Evolutionary conservation across 2,329 filamentous ascomycete species (phyloP).

Genomic region (Epichloe amarillans): DNA sequence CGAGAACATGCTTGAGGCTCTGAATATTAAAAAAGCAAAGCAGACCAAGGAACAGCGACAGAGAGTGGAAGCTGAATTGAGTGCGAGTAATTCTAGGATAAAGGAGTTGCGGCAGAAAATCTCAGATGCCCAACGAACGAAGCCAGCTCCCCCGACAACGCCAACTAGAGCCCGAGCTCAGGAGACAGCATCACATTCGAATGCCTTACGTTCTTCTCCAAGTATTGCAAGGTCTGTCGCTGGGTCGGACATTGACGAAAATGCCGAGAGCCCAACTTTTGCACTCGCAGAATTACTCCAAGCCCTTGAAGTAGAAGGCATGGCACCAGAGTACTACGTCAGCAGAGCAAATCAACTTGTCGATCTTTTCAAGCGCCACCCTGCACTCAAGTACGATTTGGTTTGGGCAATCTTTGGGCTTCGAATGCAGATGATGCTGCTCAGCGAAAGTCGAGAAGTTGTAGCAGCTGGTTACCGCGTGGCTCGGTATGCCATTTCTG

Average conservation of each 20-base stretch:
- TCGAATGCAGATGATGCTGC: constrained; percentile 86
- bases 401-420: constrained; percentile 92
- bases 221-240: constrained; percentile 41
- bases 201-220: constrained; percentile 41
- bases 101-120: constrained; percentile 48
- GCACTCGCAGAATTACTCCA: constrained; percentile 82
- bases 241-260: constrained; percentile 52
- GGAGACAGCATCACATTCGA: constrained; percentile 32
- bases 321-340: constrained; percentile 91
- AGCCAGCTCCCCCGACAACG: constrained; percentile 32
- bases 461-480: constrained; percentile 90
- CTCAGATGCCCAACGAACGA: constrained; percentile 42
- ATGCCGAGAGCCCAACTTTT: constrained; percentile 78
- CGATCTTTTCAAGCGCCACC: constrained; percentile 89
- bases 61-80: constrained; percentile 77
- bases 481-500: constrained; percentile 87
- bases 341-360: constrained; percentile 83
- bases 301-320: constrained; percentile 73
- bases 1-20: constrained; percentile 91
- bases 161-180: constrained; percentile 38
- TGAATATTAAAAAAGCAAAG: constrained; percentile 90
- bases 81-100: constrained; percentile 66
- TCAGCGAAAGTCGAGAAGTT: constrained; percentile 91
- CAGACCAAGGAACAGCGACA: constrained; percentile 77
- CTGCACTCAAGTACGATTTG: constrained; percentile 88